phyloP scores from a whole-genome alignment of 306 rosid genomes.

The Quercus rubra region DNA sequence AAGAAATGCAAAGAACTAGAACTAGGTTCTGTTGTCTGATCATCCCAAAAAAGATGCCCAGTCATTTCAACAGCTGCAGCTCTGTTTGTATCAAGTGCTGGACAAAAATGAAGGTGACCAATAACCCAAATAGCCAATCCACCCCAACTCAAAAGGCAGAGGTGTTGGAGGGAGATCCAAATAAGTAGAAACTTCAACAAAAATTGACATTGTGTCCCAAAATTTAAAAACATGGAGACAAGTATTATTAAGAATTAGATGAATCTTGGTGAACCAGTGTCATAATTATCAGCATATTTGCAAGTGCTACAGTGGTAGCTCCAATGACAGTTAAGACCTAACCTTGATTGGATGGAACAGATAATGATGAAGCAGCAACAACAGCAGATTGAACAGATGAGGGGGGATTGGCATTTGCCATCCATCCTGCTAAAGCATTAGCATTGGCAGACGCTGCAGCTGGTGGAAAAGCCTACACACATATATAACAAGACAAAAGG shows the following conservation, averaged over 20 bases:
- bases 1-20: not conserved
- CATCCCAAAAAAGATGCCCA: slow-evolving; percentile 2
- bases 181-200: not conserved
- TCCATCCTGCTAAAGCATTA: slow-evolving; percentile 39
- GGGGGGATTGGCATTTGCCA: slow-evolving; percentile 38
- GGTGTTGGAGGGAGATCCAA: not conserved
- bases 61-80: not conserved
- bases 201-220: not conserved
- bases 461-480: slow-evolving; percentile 43
- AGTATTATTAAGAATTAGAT: not conserved
- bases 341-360: slow-evolving; percentile 49
- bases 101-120: not conserved
- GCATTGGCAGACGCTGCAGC: slow-evolving; percentile 33
- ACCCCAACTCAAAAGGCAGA: not conserved
- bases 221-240: not conserved
- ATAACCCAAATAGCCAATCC: not conserved
- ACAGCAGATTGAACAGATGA: slow-evolving; percentile 33
- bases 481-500: not conserved
- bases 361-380: slow-evolving; percentile 30
- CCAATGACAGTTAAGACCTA: slow-evolving; percentile 18
- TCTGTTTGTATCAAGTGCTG: not conserved
- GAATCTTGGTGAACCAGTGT: not conserved
- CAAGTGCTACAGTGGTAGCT: not conserved
- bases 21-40: not conserved
- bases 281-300: not conserved